phyloP scores from a whole-genome alignment of 495 filamentous ascomycete species.

The Aspergillus bertholletiae region DNA sequence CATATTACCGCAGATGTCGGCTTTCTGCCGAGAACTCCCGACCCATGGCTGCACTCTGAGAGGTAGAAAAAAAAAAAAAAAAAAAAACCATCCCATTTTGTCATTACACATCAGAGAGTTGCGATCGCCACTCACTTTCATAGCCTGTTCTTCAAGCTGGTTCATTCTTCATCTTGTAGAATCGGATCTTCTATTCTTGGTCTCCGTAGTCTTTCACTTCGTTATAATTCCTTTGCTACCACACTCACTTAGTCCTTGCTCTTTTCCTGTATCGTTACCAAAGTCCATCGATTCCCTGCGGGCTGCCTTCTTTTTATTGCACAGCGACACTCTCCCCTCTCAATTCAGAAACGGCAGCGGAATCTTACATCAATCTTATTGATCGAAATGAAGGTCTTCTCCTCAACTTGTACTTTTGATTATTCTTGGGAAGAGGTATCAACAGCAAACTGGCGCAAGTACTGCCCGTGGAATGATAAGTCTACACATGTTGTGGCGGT shows the following conservation, averaged over 20 bases:
- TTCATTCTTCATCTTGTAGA: conserved; percentile 6
- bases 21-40: conserved; percentile 21
- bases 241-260: too few relatives aligned
- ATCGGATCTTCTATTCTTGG: background rate
- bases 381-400: conserved; percentile 93
- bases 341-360: too few relatives aligned
- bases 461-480: conserved; percentile 97
- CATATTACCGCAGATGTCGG: background rate
- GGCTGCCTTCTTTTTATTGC: too few relatives aligned
- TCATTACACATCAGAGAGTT: background rate
- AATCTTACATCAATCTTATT: too few relatives aligned
- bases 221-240: background rate
- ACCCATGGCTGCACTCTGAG: conserved; percentile 5
- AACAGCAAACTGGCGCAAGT: conserved; percentile 99
- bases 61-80: background rate
- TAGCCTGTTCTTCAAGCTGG: background rate
- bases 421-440: conserved; percentile 99
- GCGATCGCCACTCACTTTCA: conserved; percentile 16
- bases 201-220: background rate
- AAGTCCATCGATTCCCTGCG: too few relatives aligned
- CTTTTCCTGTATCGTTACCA: background rate
- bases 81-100: background rate
- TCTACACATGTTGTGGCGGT: conserved; percentile 91
- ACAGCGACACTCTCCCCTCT: too few relatives aligned
- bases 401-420: conserved; percentile 80